Percentiles rank a stretch among this genome's conserved stretches.
Conservation (phyloP, 192 early-diverging fungal species). For the Entomortierella lignicola region DNA sequence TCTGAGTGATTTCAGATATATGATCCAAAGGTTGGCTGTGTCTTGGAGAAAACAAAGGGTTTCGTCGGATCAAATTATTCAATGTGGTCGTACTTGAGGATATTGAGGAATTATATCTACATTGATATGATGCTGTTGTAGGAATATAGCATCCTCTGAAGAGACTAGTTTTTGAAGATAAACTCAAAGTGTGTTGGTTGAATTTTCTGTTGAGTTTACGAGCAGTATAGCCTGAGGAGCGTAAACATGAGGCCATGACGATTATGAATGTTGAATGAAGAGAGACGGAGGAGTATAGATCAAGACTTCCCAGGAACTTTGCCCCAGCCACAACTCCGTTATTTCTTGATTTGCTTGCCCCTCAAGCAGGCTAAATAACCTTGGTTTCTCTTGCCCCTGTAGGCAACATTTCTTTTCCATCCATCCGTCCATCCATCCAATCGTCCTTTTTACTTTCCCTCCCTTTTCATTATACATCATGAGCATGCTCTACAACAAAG, state of each 20-base stretch:
- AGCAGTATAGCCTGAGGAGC: conserved; percentile 9
- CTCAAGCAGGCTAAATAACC: background rate
- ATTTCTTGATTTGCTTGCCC: background rate
- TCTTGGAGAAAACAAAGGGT: background rate
- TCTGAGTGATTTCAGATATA: background rate
- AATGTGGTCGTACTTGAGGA: background rate
- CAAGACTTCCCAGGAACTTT: too few species aligned
- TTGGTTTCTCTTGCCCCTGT: too few species aligned
- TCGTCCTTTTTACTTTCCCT: conserved; percentile 5
- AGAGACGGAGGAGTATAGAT: background rate
- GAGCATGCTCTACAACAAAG: conserved; percentile 51
- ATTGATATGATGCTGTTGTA: background rate
- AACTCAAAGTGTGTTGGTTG: background rate
- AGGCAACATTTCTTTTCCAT: background rate
- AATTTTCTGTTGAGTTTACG: background rate
- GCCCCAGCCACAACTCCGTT: too few species aligned
- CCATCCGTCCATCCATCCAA: background rate
- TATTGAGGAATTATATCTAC: background rate
- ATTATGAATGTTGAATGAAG: background rate
- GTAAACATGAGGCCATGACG: conserved; percentile 11
- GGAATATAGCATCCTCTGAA: background rate
- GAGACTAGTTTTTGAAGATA: background rate
- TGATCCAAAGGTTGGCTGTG: background rate
- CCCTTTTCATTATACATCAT: conserved; percentile 17
- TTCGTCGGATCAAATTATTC: conserved; percentile 13